phyloP scores from a whole-genome alignment of 176 grass and related monocot species.

The Pontederia crassipes region DNA sequence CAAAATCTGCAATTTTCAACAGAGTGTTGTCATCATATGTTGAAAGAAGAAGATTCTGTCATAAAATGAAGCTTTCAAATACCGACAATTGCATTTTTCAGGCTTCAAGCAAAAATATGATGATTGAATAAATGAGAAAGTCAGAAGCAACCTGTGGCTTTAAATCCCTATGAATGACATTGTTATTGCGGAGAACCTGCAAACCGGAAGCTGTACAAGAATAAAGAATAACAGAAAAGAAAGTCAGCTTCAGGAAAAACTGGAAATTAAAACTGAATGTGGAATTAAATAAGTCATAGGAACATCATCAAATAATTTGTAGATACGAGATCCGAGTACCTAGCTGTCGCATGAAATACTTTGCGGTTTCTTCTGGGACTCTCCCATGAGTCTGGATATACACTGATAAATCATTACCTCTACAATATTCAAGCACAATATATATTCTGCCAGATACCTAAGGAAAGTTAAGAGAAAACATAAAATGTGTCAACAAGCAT shows the following conservation, averaged over 20 bases:
- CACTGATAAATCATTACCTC: slow-evolving; percentile 55
- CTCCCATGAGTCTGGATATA: slow-evolving; percentile 52
- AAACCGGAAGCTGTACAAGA: slow-evolving; percentile 71
- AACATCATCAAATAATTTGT: not conserved
- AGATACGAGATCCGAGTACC: slow-evolving; percentile 18
- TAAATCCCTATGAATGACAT: slow-evolving; percentile 90
- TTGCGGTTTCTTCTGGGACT: slow-evolving; percentile 67
- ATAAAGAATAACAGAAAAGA: not conserved
- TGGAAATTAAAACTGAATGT: not conserved
- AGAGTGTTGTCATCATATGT: slow-evolving; percentile 53
- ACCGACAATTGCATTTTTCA: slow-evolving; percentile 5
- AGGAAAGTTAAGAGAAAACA: not conserved
- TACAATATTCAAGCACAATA: slow-evolving; percentile 87
- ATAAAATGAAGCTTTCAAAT: slow-evolving; percentile 25
- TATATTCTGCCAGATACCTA: slow-evolving; percentile 69
- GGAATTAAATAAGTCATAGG: not conserved
- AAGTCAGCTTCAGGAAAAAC: not conserved
- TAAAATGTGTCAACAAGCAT: not conserved
- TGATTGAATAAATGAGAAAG: not conserved
- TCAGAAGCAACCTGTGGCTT: slow-evolving; percentile 74
- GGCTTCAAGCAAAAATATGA: not conserved
- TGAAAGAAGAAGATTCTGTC: slow-evolving; percentile 91
- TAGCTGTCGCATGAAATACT: slow-evolving; percentile 81
- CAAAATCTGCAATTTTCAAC: slow-evolving; percentile 98
- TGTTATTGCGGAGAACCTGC: slow-evolving; percentile 69